Conservation (phyloP, 2,329 filamentous ascomycete species). For the Trichoderma afroharzianum region DNA sequence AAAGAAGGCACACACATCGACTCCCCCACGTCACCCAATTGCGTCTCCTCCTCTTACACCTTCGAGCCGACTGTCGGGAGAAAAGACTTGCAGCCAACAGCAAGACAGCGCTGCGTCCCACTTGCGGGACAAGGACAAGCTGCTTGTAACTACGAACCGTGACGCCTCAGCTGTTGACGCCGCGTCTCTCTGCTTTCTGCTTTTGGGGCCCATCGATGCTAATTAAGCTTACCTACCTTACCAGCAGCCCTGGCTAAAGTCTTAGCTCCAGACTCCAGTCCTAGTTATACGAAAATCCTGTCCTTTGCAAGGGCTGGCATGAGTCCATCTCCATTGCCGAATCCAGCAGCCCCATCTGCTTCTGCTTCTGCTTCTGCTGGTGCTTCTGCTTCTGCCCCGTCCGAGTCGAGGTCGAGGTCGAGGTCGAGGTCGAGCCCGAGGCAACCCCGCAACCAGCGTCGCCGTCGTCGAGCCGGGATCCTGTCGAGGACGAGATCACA, state of each 20-base stretch:
- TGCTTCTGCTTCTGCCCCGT: background rate
- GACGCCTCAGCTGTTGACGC: slow-evolving; percentile 15
- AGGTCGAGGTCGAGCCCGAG: background rate
- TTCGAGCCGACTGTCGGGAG: background rate
- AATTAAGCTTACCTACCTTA: background rate
- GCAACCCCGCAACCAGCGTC: slow-evolving; percentile 5
- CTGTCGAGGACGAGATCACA: no score
- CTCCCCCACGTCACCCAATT: slow-evolving; percentile 7
- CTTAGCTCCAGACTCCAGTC: background rate
- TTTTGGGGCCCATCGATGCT: background rate
- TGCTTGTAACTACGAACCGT: background rate
- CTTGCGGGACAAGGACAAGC: background rate
- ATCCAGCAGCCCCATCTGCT: background rate
- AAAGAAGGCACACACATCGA: background rate
- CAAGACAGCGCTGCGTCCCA: background rate
- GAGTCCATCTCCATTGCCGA: background rate
- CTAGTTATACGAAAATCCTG: background rate
- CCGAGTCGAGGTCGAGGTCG: no score
- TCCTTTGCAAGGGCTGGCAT: background rate
- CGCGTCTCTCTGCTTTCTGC: background rate
- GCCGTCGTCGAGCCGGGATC: background rate
- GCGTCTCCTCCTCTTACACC: background rate
- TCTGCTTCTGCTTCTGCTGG: background rate
- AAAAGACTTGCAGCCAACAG: background rate
- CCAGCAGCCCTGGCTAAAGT: background rate